Percentiles rank a stretch among this genome's conserved stretches.
Conservation (phyloP, 2,329 filamentous ascomycete species). For the Amauroascus verrucosus region DNA sequence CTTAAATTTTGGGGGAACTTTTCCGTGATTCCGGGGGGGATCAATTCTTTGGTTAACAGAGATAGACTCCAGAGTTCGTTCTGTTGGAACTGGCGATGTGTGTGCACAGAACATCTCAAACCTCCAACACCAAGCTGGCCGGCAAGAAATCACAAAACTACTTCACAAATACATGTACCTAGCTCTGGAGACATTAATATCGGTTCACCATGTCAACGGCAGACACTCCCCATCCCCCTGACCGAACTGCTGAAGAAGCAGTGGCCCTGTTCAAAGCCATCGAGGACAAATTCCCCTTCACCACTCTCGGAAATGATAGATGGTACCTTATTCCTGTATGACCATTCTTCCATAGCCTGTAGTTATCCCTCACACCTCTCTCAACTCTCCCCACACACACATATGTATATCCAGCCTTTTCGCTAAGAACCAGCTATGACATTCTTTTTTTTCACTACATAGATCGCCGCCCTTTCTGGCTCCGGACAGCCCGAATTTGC, state of each 20-base stretch:
- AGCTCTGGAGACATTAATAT: neutral
- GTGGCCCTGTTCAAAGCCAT: constrained; percentile 10
- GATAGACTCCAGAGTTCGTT: no score
- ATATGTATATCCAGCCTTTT: no score
- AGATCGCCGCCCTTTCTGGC: constrained; percentile 36
- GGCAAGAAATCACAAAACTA: no score
- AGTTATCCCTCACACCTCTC: neutral
- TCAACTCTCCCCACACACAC: no score
- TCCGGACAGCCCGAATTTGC: constrained; percentile 44
- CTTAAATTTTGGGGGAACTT: no score
- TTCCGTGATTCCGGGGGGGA: no score
- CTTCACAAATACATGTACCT: no score
- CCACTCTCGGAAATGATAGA: constrained; percentile 10
- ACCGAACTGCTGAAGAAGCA: constrained; percentile 10
- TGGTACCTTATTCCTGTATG: constrained; percentile 15
- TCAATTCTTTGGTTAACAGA: no score
- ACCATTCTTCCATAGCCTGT: neutral
- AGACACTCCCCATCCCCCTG: neutral
- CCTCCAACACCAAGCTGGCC: no score
- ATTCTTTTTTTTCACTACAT: neutral
- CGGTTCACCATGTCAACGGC: neutral
- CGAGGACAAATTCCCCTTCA: constrained; percentile 8
- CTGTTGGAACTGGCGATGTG: no score
- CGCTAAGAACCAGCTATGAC: neutral
- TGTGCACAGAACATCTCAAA: no score